phyloP scores from a whole-genome alignment of 1,284 basidiomycete species.

The Cystobasidiaceae sp. region DNA sequence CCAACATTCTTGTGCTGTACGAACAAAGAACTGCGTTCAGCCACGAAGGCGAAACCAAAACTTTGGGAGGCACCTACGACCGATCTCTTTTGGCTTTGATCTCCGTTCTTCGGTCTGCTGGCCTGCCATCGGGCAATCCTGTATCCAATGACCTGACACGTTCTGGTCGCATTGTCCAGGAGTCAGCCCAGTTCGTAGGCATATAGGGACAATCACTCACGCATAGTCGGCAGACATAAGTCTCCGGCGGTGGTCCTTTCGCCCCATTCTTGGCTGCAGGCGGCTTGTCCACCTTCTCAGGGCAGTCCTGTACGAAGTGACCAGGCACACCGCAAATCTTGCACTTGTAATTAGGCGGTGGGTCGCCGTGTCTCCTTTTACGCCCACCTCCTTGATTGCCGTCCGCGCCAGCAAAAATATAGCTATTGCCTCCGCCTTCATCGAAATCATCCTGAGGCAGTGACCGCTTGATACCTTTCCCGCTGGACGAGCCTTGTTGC shows the following conservation, averaged over 20 bases:
- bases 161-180: neutral
- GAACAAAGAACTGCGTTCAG: neutral
- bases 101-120: constrained; percentile 30
- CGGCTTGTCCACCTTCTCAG: constrained; percentile 56
- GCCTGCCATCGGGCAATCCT: constrained; percentile 62
- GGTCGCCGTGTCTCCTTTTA: constrained; percentile 28
- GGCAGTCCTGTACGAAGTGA: constrained; percentile 52
- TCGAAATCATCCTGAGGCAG: constrained; percentile 35
- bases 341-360: constrained; percentile 61
- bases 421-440: constrained; percentile 34
- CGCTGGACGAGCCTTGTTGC: neutral
- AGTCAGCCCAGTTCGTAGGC: neutral
- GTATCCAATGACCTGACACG: constrained; percentile 63
- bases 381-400: constrained; percentile 25
- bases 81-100: constrained; percentile 63
- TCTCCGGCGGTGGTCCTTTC: constrained; percentile 70
- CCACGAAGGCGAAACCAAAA: constrained; percentile 26
- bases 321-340: constrained; percentile 67
- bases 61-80: constrained; percentile 54
- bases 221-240: constrained; percentile 82
- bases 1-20: constrained; percentile 82
- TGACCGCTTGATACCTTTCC: constrained; percentile 36
- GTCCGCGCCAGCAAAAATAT: constrained; percentile 36
- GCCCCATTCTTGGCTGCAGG: constrained; percentile 52
- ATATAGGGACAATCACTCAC: constrained; percentile 54